A percentile compares a stretch with the other conserved stretches of the same genome.
Evolutionary conservation across 1,139 yeast genomes (phyloP).

Genomic region (Diutina mesorugosa): DNA sequence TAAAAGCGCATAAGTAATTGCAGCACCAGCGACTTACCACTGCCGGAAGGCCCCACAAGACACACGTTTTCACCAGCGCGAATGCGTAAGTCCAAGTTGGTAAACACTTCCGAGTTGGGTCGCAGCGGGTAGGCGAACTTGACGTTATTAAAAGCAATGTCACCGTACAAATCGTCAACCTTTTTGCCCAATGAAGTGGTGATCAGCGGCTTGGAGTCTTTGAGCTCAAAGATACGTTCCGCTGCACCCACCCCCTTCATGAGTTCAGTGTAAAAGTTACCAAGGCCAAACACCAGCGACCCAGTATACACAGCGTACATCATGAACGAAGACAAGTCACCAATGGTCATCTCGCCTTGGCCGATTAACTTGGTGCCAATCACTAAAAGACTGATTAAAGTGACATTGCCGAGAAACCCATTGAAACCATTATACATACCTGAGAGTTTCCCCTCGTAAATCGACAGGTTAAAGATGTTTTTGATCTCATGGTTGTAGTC

Average conservation of each 20-base stretch:
- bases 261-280: constrained; percentile 81
- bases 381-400: constrained; percentile 63
- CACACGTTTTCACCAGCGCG: constrained; percentile 82
- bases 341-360: constrained; percentile 60
- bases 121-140: constrained; percentile 80
- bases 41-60: constrained; percentile 92
- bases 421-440: constrained; percentile 71
- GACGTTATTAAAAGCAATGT: constrained; percentile 53
- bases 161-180: constrained; percentile 16
- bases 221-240: constrained; percentile 76
- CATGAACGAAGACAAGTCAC: constrained; percentile 87
- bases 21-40: constrained; percentile 87
- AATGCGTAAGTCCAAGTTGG: constrained; percentile 43
- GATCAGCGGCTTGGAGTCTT: constrained; percentile 63
- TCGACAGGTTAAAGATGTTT: constrained; percentile 60
- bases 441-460: constrained; percentile 66
- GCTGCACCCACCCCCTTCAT: constrained; percentile 98
- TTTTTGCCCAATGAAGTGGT: constrained; percentile 48
- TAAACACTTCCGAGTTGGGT: constrained; percentile 56
- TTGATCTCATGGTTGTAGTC: constrained; percentile 54
- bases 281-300: constrained; percentile 76
- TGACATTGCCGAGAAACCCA: constrained; percentile 69
- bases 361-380: constrained; percentile 74
- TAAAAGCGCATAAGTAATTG: constrained; percentile 71
- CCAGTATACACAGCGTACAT: constrained; percentile 92